Conservation (phyloP, 1,284 basidiomycete species). For the Malassezia japonica region DNA sequence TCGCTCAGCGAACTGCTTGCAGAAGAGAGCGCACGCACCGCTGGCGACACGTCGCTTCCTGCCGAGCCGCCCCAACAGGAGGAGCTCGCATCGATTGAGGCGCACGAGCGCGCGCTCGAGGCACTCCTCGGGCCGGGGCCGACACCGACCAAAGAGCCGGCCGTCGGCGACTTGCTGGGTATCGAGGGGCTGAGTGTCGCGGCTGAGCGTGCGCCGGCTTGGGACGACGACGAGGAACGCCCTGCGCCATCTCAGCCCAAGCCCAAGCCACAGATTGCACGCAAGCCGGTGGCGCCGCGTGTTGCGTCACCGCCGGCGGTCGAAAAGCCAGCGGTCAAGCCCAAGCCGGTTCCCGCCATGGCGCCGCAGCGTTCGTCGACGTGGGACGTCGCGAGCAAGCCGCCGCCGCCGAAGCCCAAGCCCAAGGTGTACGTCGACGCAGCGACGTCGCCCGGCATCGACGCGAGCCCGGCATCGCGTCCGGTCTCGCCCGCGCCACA, state of each 20-base stretch:
- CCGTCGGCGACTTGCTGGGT: conserved; percentile 3
- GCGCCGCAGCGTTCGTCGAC: conserved; percentile 6
- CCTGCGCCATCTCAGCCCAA: too few species aligned
- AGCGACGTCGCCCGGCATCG: conserved; percentile 8
- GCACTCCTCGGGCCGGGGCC: neutral
- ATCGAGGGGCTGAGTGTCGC: neutral
- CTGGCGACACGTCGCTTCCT: neutral
- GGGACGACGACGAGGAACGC: conserved; percentile 1
- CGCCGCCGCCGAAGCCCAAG: neutral
- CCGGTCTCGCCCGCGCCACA: too few species aligned
- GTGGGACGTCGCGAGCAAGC: conserved; percentile 5
- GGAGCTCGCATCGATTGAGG: conserved; percentile 4
- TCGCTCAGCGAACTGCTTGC: conserved; percentile 1
- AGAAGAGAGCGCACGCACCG: neutral
- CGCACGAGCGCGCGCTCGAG: conserved; percentile 10
- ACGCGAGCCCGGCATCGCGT: neutral
- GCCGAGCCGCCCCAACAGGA: neutral
- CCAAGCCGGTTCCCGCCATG: neutral
- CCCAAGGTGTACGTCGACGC: conserved; percentile 11
- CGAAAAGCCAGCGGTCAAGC: too few species aligned
- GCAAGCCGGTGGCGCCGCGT: too few species aligned
- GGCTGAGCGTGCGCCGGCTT: conserved; percentile 1
- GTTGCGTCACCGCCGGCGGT: too few species aligned
- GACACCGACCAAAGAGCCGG: neutral
- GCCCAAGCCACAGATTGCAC: too few species aligned